Percentiles rank a stretch among this genome's conserved stretches.
phyloP scores from a whole-genome alignment of 768 basidiomycete genomes.

The Mycena metata region DNA sequence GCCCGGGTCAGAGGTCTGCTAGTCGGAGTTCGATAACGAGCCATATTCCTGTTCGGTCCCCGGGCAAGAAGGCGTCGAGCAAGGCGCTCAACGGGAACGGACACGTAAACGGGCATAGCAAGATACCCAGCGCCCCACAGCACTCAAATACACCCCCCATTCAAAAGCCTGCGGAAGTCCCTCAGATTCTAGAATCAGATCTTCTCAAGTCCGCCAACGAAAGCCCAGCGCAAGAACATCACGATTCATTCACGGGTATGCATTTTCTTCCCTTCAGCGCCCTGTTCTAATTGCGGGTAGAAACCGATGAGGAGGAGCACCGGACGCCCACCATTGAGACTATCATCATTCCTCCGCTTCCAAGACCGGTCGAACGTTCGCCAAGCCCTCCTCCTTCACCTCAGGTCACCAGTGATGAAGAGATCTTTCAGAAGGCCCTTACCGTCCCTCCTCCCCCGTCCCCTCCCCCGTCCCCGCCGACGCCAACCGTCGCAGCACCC shows the following conservation, averaged over 20 bases:
- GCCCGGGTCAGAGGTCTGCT: conserved; percentile 42
- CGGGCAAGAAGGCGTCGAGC: conserved; percentile 50
- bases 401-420: conserved; percentile 25
- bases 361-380: conserved; percentile 27
- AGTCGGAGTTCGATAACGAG: conserved; percentile 49
- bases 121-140: conserved; percentile 7
- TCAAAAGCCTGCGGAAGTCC: background rate
- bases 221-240: background rate
- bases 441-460: conserved; percentile 38
- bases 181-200: conserved; percentile 11
- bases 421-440: conserved; percentile 28
- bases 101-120: conserved; percentile 22
- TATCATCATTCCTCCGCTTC: conserved; percentile 24
- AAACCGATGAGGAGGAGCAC: conserved; percentile 20
- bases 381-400: conserved; percentile 38
- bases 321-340: conserved; percentile 40
- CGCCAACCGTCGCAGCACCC: conserved; percentile 19
- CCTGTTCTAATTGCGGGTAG: conserved; percentile 14
- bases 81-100: conserved; percentile 13
- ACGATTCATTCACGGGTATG: conserved; percentile 25
- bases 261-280: background rate
- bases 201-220: background rate
- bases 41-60: conserved; percentile 61
- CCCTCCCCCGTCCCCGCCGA: conserved; percentile 50
- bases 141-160: background rate